A percentile compares a stretch with the other conserved stretches of the same genome.
These are phyloP conservation scores for Cornus kousa DNA, from an alignment of 148 eudicot species.

Conservation along the genomic window DNA sequence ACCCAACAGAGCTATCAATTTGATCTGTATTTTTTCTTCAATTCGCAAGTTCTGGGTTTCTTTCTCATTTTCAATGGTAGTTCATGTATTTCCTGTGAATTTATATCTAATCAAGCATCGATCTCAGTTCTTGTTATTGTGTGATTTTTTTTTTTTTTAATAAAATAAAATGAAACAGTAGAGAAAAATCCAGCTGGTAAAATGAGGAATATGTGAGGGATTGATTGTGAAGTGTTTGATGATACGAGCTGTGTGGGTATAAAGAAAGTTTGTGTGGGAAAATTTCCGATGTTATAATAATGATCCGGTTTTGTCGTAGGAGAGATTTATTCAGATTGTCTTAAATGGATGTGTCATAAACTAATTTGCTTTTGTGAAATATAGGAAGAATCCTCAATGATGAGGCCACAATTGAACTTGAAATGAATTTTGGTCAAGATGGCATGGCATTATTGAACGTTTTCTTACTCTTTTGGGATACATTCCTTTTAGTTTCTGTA, in stretches of 20 bases:
- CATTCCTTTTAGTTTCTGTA: not conserved
- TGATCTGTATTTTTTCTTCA: conserved; percentile 1
- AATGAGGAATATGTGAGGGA: not conserved
- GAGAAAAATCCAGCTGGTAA: not conserved
- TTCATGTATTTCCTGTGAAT: not conserved
- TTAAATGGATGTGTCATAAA: not conserved
- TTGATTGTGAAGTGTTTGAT: not conserved
- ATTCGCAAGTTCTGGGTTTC: not conserved
- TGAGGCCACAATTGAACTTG: not conserved
- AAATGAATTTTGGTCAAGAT: not conserved
- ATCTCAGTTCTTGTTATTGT: not conserved
- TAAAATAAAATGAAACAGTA: too few relatives aligned
- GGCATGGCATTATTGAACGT: not conserved
- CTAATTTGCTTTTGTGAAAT: too few relatives aligned
- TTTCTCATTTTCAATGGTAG: not conserved
- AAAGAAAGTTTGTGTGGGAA: not conserved
- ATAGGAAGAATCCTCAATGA: not conserved
- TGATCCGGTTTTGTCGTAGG: not conserved
- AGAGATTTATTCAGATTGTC: not conserved
- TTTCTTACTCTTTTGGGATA: not conserved
- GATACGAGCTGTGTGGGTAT: not conserved
- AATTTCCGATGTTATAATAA: not conserved
- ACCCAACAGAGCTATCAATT: not conserved
- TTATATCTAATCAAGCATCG: not conserved
- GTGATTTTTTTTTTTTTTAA: too few relatives aligned